Evolutionary conservation across 371 early-diverging fungal species (phyloP).

Genomic region (Syncephalis plumigaleata): DNA sequence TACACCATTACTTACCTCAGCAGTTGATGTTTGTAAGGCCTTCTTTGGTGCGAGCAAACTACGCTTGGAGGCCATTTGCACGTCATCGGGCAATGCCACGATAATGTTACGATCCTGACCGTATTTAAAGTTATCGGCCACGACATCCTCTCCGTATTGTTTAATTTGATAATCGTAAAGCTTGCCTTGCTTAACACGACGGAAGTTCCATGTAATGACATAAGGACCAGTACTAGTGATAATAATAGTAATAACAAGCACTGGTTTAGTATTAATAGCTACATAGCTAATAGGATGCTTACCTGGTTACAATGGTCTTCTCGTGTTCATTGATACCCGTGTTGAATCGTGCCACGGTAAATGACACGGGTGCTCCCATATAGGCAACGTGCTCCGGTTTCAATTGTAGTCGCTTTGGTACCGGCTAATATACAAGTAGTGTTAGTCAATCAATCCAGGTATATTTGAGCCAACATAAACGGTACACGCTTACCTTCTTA

Average conservation of each 20-base stretch:
- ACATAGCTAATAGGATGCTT: neutral
- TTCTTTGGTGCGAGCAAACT: neutral
- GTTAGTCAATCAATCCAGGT: too few relatives aligned
- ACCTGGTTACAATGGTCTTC: slow-evolving; percentile 52
- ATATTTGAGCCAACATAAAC: too few relatives aligned
- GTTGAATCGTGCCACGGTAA: slow-evolving; percentile 89
- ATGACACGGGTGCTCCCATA: slow-evolving; percentile 51
- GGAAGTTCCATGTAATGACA: slow-evolving; percentile 89
- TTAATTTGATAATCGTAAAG: slow-evolving; percentile 71
- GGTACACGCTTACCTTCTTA: slow-evolving; percentile 11
- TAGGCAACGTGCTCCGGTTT: slow-evolving; percentile 81
- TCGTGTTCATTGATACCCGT: slow-evolving; percentile 48
- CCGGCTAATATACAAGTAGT: too few relatives aligned
- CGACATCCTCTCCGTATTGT: slow-evolving; percentile 56
- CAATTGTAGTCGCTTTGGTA: slow-evolving; percentile 61
- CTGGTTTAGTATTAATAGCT: neutral
- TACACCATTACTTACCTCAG: neutral
- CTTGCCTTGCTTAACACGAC: slow-evolving; percentile 54
- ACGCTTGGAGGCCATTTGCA: neutral
- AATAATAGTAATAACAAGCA: slow-evolving; percentile 10
- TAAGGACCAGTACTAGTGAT: slow-evolving; percentile 80
- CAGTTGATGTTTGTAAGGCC: slow-evolving; percentile 1
- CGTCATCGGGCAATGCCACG: slow-evolving; percentile 36
- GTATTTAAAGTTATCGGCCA: slow-evolving; percentile 80
- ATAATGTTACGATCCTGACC: slow-evolving; percentile 52